Percentiles rank a stretch among this genome's conserved stretches.
Conservation (phyloP, 495 filamentous ascomycete genomes). For the Penicilliopsis zonata region DNA sequence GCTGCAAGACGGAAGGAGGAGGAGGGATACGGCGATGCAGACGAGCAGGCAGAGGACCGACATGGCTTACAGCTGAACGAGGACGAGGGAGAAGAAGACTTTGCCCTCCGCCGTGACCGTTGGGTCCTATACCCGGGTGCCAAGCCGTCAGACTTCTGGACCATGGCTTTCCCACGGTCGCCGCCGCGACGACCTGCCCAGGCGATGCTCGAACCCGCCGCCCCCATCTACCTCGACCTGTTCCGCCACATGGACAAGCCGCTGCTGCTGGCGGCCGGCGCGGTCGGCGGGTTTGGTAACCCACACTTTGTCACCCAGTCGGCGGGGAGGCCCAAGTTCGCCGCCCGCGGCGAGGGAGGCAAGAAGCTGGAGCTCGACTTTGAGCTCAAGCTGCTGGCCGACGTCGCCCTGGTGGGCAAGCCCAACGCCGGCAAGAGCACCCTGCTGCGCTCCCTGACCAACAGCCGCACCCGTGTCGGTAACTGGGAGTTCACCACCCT, state of each 20-base stretch:
- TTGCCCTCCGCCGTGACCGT: constrained; percentile 42
- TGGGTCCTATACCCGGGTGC: constrained; percentile 79
- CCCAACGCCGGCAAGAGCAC: constrained; percentile 97
- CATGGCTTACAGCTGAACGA: constrained; percentile 17
- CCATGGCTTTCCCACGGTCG: constrained; percentile 45
- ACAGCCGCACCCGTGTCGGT: constrained; percentile 77
- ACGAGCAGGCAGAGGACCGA: constrained; percentile 13
- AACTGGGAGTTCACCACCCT: constrained; percentile 96
- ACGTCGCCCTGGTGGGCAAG: constrained; percentile 86
- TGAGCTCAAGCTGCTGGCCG: constrained; percentile 88
- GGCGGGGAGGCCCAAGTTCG: constrained; percentile 65
- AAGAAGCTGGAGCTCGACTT: constrained; percentile 71
- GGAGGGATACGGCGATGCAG: constrained; percentile 12
- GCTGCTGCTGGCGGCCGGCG: constrained; percentile 81
- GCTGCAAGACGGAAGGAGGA: constrained; percentile 11
- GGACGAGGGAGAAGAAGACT: constrained; percentile 16
- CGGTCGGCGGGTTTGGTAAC: constrained; percentile 82
- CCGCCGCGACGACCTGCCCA: constrained; percentile 46
- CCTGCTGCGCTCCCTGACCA: constrained; percentile 71
- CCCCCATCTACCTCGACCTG: constrained; percentile 72
- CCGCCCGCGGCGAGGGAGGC: constrained; percentile 72
- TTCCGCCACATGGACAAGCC: constrained; percentile 69
- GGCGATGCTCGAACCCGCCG: constrained; percentile 48
- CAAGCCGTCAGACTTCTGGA: constrained; percentile 52
- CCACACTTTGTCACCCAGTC: constrained; percentile 73